These are phyloP conservation scores for Claviceps sp. DNA, from an alignment of 2,329 filamentous ascomycete species.

Conservation along the genomic window DNA sequence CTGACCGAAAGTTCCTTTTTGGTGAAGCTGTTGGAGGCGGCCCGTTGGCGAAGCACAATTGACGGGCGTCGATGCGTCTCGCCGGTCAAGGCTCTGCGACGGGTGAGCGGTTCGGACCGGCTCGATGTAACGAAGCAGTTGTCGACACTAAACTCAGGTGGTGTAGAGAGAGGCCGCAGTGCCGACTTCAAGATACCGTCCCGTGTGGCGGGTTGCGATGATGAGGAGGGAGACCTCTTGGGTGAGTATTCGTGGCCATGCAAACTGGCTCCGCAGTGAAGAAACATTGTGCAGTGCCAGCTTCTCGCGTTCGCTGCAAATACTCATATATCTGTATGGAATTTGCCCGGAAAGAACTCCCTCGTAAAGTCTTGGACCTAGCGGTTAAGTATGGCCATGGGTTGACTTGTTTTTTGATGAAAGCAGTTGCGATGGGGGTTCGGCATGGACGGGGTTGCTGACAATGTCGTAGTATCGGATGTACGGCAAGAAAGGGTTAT, in stretches of 20 bases:
- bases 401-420: background rate
- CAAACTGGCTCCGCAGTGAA: conserved; percentile 45
- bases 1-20: conserved; percentile 31
- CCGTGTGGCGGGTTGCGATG: conserved; percentile 20
- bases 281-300: conserved; percentile 31
- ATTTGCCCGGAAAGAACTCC: background rate
- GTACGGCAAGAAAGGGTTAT: background rate
- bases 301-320: background rate
- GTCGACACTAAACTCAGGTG: conserved; percentile 10
- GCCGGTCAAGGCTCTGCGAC: conserved; percentile 2
- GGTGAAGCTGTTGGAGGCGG: conserved; percentile 25
- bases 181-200: conserved; percentile 30
- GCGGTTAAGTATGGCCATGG: background rate
- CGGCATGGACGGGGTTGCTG: background rate
- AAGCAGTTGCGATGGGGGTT: background rate
- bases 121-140: conserved; percentile 4
- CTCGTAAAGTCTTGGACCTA: background rate
- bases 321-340: background rate
- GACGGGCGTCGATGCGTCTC: background rate
- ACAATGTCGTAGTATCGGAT: background rate
- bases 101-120: background rate
- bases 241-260: conserved; percentile 47
- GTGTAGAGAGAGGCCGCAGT: conserved; percentile 21
- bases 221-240: conserved; percentile 15
- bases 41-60: conserved; percentile 13